Conservation (phyloP, 2,329 filamentous ascomycete species). For the Gnomoniopsis smithogilvyi region DNA sequence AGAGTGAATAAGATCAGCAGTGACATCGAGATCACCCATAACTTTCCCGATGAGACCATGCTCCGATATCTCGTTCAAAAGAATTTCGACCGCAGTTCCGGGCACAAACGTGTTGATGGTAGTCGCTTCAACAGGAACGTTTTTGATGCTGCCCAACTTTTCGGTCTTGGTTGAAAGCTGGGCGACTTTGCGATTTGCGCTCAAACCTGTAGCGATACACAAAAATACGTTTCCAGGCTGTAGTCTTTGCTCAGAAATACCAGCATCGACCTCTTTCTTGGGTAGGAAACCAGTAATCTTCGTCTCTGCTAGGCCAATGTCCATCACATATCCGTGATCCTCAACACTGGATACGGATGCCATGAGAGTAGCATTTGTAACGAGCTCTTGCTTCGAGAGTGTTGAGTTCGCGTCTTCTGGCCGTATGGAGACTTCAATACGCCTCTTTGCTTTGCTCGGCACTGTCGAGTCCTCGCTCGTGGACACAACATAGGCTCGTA, state of each 20-base stretch:
- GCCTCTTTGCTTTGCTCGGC: slow-evolving; percentile 65
- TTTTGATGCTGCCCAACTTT: slow-evolving; percentile 64
- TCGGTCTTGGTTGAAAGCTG: slow-evolving; percentile 77
- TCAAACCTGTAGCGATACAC: slow-evolving; percentile 74
- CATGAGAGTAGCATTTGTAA: slow-evolving; percentile 76
- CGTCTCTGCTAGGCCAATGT: slow-evolving; percentile 70
- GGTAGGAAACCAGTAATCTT: slow-evolving; percentile 79
- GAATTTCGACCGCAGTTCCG: slow-evolving; percentile 82
- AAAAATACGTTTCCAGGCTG: slow-evolving; percentile 83
- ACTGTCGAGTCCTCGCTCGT: slow-evolving; percentile 63
- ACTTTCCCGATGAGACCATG: slow-evolving; percentile 85
- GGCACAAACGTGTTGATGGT: slow-evolving; percentile 89
- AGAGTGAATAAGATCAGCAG: slow-evolving; percentile 86
- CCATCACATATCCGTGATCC: slow-evolving; percentile 93
- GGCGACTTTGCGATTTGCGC: slow-evolving; percentile 74
- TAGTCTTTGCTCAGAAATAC: slow-evolving; percentile 62
- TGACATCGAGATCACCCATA: slow-evolving; percentile 87
- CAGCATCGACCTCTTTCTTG: slow-evolving; percentile 72
- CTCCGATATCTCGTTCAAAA: slow-evolving; percentile 71
- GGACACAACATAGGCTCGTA: slow-evolving; percentile 79
- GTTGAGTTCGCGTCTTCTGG: slow-evolving; percentile 76
- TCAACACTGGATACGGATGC: slow-evolving; percentile 89
- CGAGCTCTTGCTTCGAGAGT: slow-evolving; percentile 68
- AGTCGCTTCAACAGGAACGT: slow-evolving; percentile 70
- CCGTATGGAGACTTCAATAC: slow-evolving; percentile 82